Evolutionary conservation across 192 early-diverging fungal genomes (phyloP), one percentile per base, ranked within the genome.

Genomic region (Phycomyces blakesleeanus): DNA sequence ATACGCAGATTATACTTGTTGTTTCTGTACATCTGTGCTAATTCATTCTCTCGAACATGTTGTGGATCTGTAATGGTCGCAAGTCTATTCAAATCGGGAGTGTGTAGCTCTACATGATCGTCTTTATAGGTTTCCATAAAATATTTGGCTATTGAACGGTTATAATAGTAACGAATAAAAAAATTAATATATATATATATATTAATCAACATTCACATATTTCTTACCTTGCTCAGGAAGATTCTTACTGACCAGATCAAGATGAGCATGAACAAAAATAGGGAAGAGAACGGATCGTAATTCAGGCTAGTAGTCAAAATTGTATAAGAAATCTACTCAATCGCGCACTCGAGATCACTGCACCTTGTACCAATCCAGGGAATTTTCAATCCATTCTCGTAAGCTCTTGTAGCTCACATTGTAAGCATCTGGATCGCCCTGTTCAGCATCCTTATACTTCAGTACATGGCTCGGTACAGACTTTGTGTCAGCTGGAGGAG

Each of bases 281-380:
- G 97, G 97, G 68, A 87, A 97, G 9, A 96, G 78, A 2, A 93
- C 83, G 8, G 86, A 78, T 39, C 85, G 82, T 21, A 98, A 79
- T 79, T 97, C 95, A 51, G 89, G 78, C 87, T 95, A 63, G 21
- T 18, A 44, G 50, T 52, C 1, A 9, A 15, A n/a, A 20, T 21
- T 57, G n/a, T 52, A 40, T 55, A 29, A 42, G 39, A 34, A 34
- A 47, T 47, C 51, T 22, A 14, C 24, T 53, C 29, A 34, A 34
- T 34, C 16, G 29, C 34, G 5, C 4, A 37, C 14, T n/a, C 14
- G 14, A 29, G 22, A 29, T 16, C 54, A 26, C 37, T 7, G n/a
- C 73, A 91, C 90, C 83, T 89, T 93, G 83, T 94, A 99, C 63
- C 86, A 83, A 66, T 98, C 97, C 50, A 99, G 80, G 6, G 94